A percentile compares a stretch with the other conserved stretches of the same genome.
Conservation (phyloP, 139 green algal genomes). For the Choricystis sp. region DNA sequence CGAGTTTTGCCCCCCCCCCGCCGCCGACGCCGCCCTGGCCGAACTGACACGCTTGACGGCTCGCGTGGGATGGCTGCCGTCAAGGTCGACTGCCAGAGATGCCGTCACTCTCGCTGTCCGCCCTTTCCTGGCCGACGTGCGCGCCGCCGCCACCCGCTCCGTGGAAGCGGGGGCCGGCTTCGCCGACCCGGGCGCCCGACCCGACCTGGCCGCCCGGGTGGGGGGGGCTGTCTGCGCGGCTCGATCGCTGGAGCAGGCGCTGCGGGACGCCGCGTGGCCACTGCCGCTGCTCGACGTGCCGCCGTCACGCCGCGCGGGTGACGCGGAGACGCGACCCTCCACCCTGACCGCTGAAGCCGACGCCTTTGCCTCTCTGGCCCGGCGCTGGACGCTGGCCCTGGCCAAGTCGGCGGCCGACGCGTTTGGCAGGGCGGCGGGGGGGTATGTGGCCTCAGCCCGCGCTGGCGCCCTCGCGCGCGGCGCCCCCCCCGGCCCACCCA, state of each 20-base stretch:
- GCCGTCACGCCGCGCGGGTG: neutral
- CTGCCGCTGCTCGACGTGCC: constrained; percentile 12
- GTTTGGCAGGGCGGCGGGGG: constrained; percentile 9
- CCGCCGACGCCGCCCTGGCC: neutral
- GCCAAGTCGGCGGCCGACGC: constrained; percentile 22
- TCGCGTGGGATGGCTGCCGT: constrained; percentile 5
- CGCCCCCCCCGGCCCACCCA: neutral
- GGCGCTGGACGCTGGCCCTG: constrained; percentile 30
- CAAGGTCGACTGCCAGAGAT: neutral
- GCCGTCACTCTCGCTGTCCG: neutral
- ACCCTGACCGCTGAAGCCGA: constrained; percentile 19
- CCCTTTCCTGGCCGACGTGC: constrained; percentile 12
- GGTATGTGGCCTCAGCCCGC: constrained; percentile 8
- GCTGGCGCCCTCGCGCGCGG: neutral
- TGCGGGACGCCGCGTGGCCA: constrained; percentile 12
- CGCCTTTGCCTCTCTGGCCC: constrained; percentile 12
- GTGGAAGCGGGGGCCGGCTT: neutral
- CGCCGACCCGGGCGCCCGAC: constrained; percentile 16
- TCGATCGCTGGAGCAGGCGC: constrained; percentile 27
- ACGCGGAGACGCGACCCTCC: neutral
- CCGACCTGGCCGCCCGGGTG: constrained; percentile 19
- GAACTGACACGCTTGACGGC: constrained; percentile 5
- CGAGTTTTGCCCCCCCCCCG: constrained; percentile 6
- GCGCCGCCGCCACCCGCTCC: constrained; percentile 7
- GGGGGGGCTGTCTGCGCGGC: constrained; percentile 15